Evolutionary conservation across 345 rosid species (phyloP).

Genomic region (Kandelia obovata): DNA sequence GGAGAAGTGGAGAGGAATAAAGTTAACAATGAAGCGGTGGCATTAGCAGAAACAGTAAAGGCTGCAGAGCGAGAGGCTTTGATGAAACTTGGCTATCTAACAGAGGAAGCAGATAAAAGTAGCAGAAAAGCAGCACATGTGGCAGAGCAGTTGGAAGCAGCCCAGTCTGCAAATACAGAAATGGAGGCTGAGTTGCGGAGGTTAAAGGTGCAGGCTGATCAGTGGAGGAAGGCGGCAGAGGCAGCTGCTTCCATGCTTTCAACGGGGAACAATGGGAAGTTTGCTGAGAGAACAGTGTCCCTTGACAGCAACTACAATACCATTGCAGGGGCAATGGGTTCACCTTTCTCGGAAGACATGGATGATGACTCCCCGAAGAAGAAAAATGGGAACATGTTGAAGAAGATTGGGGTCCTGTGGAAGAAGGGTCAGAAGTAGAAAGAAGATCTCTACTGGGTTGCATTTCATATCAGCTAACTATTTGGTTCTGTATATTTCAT

Average conservation of each 20-base stretch:
- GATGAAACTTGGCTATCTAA: conserved; percentile 49
- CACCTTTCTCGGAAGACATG: conserved; percentile 72
- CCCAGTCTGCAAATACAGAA: conserved; percentile 65
- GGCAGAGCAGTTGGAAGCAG: conserved; percentile 69
- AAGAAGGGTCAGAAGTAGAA: conserved; percentile 74
- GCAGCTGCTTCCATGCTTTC: conserved; percentile 88
- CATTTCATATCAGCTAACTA: neutral
- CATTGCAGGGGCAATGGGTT: conserved; percentile 39
- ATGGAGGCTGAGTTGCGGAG: conserved; percentile 84
- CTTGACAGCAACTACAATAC: conserved; percentile 51
- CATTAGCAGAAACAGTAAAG: conserved; percentile 44
- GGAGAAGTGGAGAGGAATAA: conserved; percentile 47
- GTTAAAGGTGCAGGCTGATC: conserved; percentile 91
- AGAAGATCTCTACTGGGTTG: conserved; percentile 1
- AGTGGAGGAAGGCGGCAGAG: conserved; percentile 99
- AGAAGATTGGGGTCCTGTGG: conserved; percentile 84
- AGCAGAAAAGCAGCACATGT: conserved; percentile 58
- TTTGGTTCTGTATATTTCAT: neutral
- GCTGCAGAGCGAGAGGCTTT: conserved; percentile 62
- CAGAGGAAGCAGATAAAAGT: conserved; percentile 71
- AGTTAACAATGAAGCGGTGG: conserved; percentile 39
- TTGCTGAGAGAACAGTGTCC: conserved; percentile 57
- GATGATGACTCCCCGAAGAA: conserved; percentile 93
- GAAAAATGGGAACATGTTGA: conserved; percentile 84
- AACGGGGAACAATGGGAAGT: conserved; percentile 66